A percentile compares a stretch with the other conserved stretches of the same genome.
phyloP scores from a whole-genome alignment of 2,329 filamentous ascomycete genomes.

The Emergomyces orientalis region DNA sequence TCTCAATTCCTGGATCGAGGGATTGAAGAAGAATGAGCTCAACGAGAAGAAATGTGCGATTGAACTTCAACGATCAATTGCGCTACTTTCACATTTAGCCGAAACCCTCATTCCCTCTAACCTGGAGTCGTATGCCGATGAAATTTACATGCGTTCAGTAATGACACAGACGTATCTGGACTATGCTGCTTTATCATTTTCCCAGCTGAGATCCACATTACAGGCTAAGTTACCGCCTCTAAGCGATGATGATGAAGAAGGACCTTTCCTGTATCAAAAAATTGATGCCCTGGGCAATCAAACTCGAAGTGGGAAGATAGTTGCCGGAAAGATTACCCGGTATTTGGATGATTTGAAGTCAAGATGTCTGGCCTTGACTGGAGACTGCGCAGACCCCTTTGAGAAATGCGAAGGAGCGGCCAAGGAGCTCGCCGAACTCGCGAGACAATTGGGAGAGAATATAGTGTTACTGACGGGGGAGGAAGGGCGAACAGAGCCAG shows the following conservation, averaged over 20 bases:
- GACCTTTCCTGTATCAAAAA: constrained; percentile 58
- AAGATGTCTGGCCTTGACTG: constrained; percentile 62
- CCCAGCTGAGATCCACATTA: constrained; percentile 55
- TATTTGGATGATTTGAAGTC: constrained; percentile 68
- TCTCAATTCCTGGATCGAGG: constrained; percentile 80
- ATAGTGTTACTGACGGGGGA: constrained; percentile 60
- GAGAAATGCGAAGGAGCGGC: constrained; percentile 58
- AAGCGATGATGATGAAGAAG: constrained; percentile 61
- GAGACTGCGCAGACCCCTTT: constrained; percentile 59
- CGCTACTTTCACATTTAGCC: constrained; percentile 75
- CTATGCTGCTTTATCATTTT: constrained; percentile 59
- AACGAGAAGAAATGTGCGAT: constrained; percentile 73
- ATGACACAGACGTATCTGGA: constrained; percentile 77
- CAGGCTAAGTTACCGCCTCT: constrained; percentile 52
- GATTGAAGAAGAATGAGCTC: constrained; percentile 70
- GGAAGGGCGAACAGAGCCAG: constrained; percentile 59
- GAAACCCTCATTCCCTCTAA: constrained; percentile 66
- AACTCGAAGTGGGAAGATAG: constrained; percentile 73
- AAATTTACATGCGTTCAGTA: constrained; percentile 65
- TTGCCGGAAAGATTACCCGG: constrained; percentile 67
- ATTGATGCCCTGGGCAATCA: constrained; percentile 63
- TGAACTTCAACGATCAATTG: constrained; percentile 74
- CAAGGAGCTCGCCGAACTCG: constrained; percentile 55
- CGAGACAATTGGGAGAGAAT: constrained; percentile 57
- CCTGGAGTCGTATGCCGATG: constrained; percentile 65